Base-by-base conservation (phyloP, 768 basidiomycete genomes). In the Mrakia frigida region DNA sequence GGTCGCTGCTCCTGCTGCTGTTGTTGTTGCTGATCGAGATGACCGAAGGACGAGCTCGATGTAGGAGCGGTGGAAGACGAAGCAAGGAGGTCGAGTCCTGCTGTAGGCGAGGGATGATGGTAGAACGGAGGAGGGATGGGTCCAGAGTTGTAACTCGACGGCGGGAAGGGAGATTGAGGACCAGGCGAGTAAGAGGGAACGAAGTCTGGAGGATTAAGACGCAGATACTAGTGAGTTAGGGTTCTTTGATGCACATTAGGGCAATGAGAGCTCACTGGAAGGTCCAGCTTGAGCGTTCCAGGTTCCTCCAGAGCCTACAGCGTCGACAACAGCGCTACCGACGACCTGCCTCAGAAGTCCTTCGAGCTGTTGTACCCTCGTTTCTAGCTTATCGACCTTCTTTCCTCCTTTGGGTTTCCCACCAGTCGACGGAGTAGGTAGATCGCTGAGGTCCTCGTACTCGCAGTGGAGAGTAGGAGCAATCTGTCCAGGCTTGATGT, bases 261-360 rank as follows among this genome's bases (percentile, higher is more conserved):
- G n/a, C n/a, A n/a, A n/a, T n/a, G n/a, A n/a, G n/a, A n/a, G n/a
- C 65, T 68, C 65, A 68, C 65, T 39, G 10, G 65, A 68, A 9
- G 65, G 65, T 41, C 65, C 65, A 23, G 65, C 65, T n/a, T 68
- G 65, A 39, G 65, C 37, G 39, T 37, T 68, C 65, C 65, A 68
- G 1, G 16, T 21, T n/a, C 18, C 50, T 23, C 53, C 52, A 16
- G 28, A 3, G 6, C 61, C 61, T 1, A 61, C 73, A 3, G 43
- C 16, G 46, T 31, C 61, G 21, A 35, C 61, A 11, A 67, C 73
- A 28, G 41, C 61, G 7, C 43, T 43, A 3, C 73, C 73, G 21
- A 74, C 73, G n/a, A 63, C 73, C 28, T 65, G 43, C 28, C 33
- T 28, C 21, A 74, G 61, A n/a, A 74, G 43, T 16, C 43, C 63